These are phyloP conservation scores for Malbranchea zuffiana DNA, from an alignment of 2,329 filamentous ascomycete genomes.

Conservation along the genomic window DNA sequence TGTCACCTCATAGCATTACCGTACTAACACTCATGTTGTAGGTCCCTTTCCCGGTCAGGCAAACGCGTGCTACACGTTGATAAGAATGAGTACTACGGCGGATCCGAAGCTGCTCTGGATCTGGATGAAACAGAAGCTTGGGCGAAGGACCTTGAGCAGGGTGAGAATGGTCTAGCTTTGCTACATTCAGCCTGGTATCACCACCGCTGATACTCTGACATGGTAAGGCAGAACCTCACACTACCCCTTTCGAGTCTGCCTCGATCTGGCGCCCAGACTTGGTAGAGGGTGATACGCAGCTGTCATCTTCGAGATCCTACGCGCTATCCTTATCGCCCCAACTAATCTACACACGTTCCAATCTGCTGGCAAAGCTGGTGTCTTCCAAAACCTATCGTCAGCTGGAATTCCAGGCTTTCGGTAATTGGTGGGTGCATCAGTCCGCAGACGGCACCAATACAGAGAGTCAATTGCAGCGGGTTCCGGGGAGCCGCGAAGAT, in stretches of 20 bases:
- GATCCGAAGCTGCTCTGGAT: constrained; percentile 72
- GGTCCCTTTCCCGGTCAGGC: constrained; percentile 80
- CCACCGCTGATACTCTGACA: constrained; percentile 18
- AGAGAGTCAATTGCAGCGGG: constrained; percentile 46
- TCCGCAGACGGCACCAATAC: constrained; percentile 9
- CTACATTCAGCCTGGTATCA: constrained; percentile 3
- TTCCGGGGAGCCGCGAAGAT: constrained; percentile 85
- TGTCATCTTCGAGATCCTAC: constrained; percentile 58
- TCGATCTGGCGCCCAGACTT: constrained; percentile 21
- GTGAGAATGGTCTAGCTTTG: constrained; percentile 20
- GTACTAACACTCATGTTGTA: constrained; percentile 33
- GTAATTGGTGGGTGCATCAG: constrained; percentile 73
- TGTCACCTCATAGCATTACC: neutral
- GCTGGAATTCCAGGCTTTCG: constrained; percentile 86
- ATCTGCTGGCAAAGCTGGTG: constrained; percentile 68
- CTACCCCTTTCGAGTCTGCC: constrained; percentile 32
- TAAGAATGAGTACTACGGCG: constrained; percentile 78
- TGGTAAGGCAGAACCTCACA: constrained; percentile 24
- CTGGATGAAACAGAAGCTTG: constrained; percentile 71
- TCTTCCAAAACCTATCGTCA: constrained; percentile 80
- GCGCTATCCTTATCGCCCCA: constrained; percentile 75
- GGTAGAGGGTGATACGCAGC: constrained; percentile 16
- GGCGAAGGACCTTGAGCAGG: constrained; percentile 42
- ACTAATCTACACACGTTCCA: constrained; percentile 72
- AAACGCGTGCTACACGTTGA: constrained; percentile 90